Base-by-base conservation (phyloP, 257 asterid species). In the Nicotiana tomentosiformis region DNA sequence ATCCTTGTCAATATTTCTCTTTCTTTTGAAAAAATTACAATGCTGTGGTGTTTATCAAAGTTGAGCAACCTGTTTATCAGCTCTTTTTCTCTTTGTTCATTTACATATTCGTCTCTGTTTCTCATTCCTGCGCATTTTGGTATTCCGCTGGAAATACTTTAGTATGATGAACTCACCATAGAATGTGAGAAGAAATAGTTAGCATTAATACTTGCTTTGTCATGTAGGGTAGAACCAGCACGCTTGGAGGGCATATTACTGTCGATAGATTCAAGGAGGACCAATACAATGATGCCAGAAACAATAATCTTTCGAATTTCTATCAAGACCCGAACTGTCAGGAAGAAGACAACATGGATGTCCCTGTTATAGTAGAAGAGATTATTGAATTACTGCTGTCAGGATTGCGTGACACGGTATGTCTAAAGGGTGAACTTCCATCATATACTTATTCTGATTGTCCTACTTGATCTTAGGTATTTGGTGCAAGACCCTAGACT, bases 381-480 rank as follows among this genome's bases (percentile, higher is more conserved):
- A 87, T 92, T 65, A 91, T 93, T 65, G 97, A 93, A 85, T 88
- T 91, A 84, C 76, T 95, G 87, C 88, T 91, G 80, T 90, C 95
- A 82, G 98, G 97, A 83, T 86, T 95, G 89, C 85, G 91, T 86
- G 99, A 95, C 83, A 91, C 95, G 91, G 99, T 95, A 90, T 85
- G 93, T 86, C 51, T 65, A 83, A 86, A 83, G 82, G 85, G 85
- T 89, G 84, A 81, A 81, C 82, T 84, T 84, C 87, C 61, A 67
- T 66, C 35, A 32, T 83, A 39, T 83, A 86, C 81, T 67, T 66
- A 57, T 32, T 69, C 85, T 51, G 80, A 70, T 56, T 18, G 29
- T 51, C 53, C 55, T 53, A 46, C n/a, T 37, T 56, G 39, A 35
- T 76, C 55, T 11, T 49, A 76, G 8, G 80, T 76, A 26, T 60